A percentile compares a stretch with the other conserved stretches of the same genome.
These are phyloP conservation scores for Penicillium canariense DNA, from an alignment of 495 filamentous ascomycete genomes.

Conservation along the genomic window DNA sequence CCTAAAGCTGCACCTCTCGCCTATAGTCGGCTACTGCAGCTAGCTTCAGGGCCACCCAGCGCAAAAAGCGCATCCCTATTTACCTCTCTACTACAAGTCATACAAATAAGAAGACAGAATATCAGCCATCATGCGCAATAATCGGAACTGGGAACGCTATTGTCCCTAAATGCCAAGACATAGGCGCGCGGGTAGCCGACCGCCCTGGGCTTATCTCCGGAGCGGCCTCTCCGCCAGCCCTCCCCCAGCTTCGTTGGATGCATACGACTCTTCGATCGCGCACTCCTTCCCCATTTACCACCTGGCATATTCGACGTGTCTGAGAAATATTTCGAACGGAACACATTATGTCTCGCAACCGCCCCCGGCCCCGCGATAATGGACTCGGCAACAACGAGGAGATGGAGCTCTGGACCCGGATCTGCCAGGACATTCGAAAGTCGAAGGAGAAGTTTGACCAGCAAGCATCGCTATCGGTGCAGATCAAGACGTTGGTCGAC, in stretches of 20 bases:
- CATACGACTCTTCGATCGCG: neutral
- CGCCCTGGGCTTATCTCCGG: conserved; percentile 17
- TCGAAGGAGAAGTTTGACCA: conserved; percentile 63
- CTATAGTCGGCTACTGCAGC: neutral
- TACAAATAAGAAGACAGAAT: neutral
- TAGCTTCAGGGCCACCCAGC: neutral
- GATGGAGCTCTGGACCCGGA: conserved; percentile 61
- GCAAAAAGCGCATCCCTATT: too few species aligned
- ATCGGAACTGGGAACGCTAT: neutral
- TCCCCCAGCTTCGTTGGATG: conserved; percentile 4
- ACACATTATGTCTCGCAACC: conserved; percentile 44
- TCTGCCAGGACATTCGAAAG: conserved; percentile 54
- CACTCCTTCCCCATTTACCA: neutral
- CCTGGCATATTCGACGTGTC: neutral
- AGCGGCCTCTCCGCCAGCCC: conserved; percentile 5
- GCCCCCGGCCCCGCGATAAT: conserved; percentile 47
- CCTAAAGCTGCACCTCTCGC: neutral
- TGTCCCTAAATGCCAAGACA: neutral
- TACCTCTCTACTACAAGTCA: neutral
- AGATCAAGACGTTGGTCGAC: conserved; percentile 54
- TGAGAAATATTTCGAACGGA: neutral
- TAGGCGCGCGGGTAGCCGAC: conserved; percentile 19
- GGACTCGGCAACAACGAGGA: conserved; percentile 58
- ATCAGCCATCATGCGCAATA: too few species aligned
- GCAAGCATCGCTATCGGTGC: conserved; percentile 44